Evolutionary conservation across 768 basidiomycete species (phyloP).

Genomic region (Amanita rubescens): DNA sequence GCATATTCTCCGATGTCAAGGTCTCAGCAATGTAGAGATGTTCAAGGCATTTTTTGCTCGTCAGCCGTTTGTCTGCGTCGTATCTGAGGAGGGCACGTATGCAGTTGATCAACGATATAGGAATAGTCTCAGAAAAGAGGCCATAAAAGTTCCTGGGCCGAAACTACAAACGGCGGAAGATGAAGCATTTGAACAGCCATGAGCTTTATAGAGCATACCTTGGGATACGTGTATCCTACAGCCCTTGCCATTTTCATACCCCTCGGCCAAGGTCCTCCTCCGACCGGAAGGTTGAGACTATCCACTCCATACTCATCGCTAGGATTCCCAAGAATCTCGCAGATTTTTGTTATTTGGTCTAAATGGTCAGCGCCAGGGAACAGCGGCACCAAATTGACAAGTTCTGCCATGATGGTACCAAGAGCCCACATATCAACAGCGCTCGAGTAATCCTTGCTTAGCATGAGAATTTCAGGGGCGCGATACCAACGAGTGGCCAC

Average conservation of each 20-base stretch:
- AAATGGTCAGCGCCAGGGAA: slow-evolving; percentile 92
- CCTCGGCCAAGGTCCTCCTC: slow-evolving; percentile 83
- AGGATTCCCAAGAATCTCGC: slow-evolving; percentile 91
- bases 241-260: slow-evolving; percentile 84
- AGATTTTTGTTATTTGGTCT: slow-evolving; percentile 89
- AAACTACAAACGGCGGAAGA: slow-evolving; percentile 31
- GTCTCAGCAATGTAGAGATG: slow-evolving; percentile 88
- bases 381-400: slow-evolving; percentile 89
- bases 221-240: slow-evolving; percentile 84
- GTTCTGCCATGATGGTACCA: slow-evolving; percentile 96
- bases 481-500: slow-evolving; percentile 99
- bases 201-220: slow-evolving; percentile 44
- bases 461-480: slow-evolving; percentile 91
- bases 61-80: slow-evolving; percentile 82
- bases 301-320: slow-evolving; percentile 77
- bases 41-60: slow-evolving; percentile 78
- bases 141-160: slow-evolving; percentile 59
- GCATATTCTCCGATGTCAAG: slow-evolving; percentile 55
- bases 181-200: background rate
- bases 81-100: slow-evolving; percentile 89
- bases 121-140: slow-evolving; percentile 74
- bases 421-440: slow-evolving; percentile 99
- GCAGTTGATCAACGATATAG: slow-evolving; percentile 79
- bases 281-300: slow-evolving; percentile 54
- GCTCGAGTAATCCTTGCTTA: slow-evolving; percentile 89